phyloP scores from a whole-genome alignment of 2,329 filamentous ascomycete genomes.

The Colletotrichum siamense region DNA sequence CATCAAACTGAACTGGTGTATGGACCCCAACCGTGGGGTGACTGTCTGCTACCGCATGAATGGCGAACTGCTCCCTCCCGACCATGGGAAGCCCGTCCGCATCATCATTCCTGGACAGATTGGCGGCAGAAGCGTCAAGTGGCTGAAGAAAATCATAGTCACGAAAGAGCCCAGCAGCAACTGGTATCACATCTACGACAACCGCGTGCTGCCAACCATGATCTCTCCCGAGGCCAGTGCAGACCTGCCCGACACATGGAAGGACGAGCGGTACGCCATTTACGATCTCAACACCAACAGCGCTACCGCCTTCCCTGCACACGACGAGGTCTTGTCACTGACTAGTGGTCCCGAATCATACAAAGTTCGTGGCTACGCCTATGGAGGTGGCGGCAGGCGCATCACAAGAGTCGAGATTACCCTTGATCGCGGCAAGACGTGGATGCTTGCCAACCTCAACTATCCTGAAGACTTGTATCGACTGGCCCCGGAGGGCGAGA shows the following conservation, averaged over 20 bases:
- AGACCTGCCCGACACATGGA: slow-evolving; percentile 79
- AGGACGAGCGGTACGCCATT: slow-evolving; percentile 88
- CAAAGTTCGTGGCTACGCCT: slow-evolving; percentile 80
- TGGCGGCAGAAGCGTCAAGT: slow-evolving; percentile 91
- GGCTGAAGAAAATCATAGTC: slow-evolving; percentile 82
- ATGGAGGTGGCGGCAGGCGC: slow-evolving; percentile 84
- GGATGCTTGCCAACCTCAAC: slow-evolving; percentile 77
- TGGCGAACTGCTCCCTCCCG: slow-evolving; percentile 77
- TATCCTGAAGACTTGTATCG: slow-evolving; percentile 90
- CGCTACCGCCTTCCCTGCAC: slow-evolving; percentile 78
- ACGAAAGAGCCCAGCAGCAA: slow-evolving; percentile 84
- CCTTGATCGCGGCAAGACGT: slow-evolving; percentile 81
- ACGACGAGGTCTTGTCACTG: slow-evolving; percentile 71
- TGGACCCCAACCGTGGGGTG: slow-evolving; percentile 83
- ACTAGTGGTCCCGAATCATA: slow-evolving; percentile 52
- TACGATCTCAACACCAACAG: slow-evolving; percentile 92
- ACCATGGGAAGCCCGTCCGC: slow-evolving; percentile 85
- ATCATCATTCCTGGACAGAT: slow-evolving; percentile 90
- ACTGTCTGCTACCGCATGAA: slow-evolving; percentile 94
- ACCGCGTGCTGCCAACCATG: slow-evolving; percentile 86
- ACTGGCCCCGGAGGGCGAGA: slow-evolving; percentile 58
- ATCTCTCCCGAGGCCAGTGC: slow-evolving; percentile 82
- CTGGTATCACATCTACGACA: slow-evolving; percentile 96
- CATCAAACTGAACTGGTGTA: slow-evolving; percentile 85
- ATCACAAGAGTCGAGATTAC: slow-evolving; percentile 85